Evolutionary conservation across 208 protist species (phyloP), one percentile per base, ranked within the genome.

Genomic region (Acanthamoeba castellanii): DNA sequence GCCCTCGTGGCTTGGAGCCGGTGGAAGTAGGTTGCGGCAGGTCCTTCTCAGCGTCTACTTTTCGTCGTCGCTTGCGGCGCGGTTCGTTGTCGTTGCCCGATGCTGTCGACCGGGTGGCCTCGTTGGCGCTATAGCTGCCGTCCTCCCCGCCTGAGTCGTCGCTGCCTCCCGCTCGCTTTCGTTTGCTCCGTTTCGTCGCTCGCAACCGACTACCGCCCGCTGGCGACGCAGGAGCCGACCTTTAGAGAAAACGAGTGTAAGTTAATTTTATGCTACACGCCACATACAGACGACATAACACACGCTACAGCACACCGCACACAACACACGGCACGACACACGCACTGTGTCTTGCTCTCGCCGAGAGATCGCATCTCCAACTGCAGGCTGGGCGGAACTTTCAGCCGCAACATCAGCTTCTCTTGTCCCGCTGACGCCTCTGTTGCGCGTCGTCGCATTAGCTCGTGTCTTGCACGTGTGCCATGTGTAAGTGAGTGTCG

Each of bases 331-430:
- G 16, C 55, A 22, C 55, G 20, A 22, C 55, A 59, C 55, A 59
- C 55, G 55, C 20, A 59, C 55, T 59, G 55, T 6, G 55, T 59
- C 55, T 59, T 59, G 55, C 55, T 13, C 20, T 59, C 55, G 55
- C 55, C 55, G 5, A n/a, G 9, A 81, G 42, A 13, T 2, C 34
- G 8, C 30, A 81, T 50, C 42, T 47, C 72, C 32, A 45, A 1
- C 42, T 81, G 72, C 18, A 81, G 72, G 42, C 42, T 13, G 72
- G 42, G 72, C 72, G 72, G 72, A 1, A 81, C 72, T 30, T 81
- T 81, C 6, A 81, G 72, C 13, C 72, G 72, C 72, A 81, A 30
- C 72, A 81, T 14, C 30, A 81, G 72, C 72, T 47, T 37, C 34
- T 47, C 72, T 14, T 81, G 14, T 16, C 22, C 72, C 20, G 42